Conservation (phyloP, 768 basidiomycete species). For the Rhizopogon vulgaris region DNA sequence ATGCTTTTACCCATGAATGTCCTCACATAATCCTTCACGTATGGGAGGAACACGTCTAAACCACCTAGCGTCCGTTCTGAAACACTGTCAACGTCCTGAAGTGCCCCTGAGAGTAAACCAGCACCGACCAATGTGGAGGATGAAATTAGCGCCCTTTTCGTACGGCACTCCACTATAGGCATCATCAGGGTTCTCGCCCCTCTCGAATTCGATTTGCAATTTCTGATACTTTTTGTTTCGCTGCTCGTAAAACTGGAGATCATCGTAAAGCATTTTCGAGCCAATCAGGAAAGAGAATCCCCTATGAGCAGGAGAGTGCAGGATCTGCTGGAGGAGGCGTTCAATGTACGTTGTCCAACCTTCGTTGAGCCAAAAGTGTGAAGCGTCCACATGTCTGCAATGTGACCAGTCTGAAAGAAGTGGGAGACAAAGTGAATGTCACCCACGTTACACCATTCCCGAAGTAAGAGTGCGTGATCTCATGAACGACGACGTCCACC, state of each 20-base stretch:
- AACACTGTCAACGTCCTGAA: neutral
- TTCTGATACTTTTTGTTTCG: conserved; percentile 67
- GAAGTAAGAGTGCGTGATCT: conserved; percentile 84
- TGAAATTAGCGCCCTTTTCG: conserved; percentile 85
- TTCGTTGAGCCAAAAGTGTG: conserved; percentile 88
- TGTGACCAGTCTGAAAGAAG: neutral
- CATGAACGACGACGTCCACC: conserved; percentile 88
- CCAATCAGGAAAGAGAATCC: conserved; percentile 81
- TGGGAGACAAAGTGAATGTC: conserved; percentile 12
- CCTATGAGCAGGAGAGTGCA: conserved; percentile 71
- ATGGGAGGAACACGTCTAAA: conserved; percentile 77
- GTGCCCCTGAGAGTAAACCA: neutral
- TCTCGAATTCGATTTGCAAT: conserved; percentile 68
- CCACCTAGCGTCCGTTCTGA: conserved; percentile 73
- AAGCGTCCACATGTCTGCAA: conserved; percentile 59
- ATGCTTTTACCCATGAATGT: conserved; percentile 82
- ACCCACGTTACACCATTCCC: conserved; percentile 82
- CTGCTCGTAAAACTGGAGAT: conserved; percentile 53
- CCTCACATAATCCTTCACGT: conserved; percentile 74
- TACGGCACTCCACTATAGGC: conserved; percentile 76
- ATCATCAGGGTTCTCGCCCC: conserved; percentile 73
- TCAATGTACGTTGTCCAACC: conserved; percentile 95
- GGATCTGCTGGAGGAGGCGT: conserved; percentile 61
- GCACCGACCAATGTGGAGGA: conserved; percentile 70
- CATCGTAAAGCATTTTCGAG: conserved; percentile 62